phyloP scores from a whole-genome alignment of 2,329 filamentous ascomycete genomes.

The Colletotrichum tabaci region DNA sequence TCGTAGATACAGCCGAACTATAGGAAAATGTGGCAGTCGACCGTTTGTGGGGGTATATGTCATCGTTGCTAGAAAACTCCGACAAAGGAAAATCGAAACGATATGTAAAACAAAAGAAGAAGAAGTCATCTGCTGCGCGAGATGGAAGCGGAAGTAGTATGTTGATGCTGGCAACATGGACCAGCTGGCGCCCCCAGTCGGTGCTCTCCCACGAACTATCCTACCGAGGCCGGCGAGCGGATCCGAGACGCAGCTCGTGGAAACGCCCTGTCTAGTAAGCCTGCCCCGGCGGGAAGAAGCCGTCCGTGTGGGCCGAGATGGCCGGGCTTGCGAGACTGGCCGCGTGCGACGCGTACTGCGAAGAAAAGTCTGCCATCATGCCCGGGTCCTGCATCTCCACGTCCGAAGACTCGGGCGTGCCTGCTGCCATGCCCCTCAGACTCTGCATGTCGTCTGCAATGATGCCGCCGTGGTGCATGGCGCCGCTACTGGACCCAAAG shows the following conservation, averaged over 20 bases:
- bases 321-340: constrained; percentile 33
- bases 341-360: constrained; percentile 38
- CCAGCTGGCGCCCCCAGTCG: not conserved
- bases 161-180: constrained; percentile 17
- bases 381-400: constrained; percentile 55
- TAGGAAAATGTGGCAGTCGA: constrained; percentile 23
- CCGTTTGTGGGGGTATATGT: constrained; percentile 37
- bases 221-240: too few species aligned
- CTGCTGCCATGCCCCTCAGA: constrained; percentile 52
- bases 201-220: not conserved
- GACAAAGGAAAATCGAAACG: constrained; percentile 6
- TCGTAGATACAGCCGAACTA: constrained; percentile 4
- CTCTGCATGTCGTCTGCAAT: constrained; percentile 56
- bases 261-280: constrained; percentile 20
- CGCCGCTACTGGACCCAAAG: constrained; percentile 20
- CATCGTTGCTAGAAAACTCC: constrained; percentile 30
- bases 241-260: not conserved
- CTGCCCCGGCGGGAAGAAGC: constrained; percentile 35
- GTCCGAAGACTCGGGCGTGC: constrained; percentile 49
- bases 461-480: constrained; percentile 48
- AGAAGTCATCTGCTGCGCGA: constrained; percentile 32
- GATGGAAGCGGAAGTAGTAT: constrained; percentile 5
- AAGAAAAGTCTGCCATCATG: constrained; percentile 48
- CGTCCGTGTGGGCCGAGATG: constrained; percentile 23
- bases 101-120: not conserved